Conservation (phyloP, 2,329 filamentous ascomycete species). For the Meredithiella fracta region DNA sequence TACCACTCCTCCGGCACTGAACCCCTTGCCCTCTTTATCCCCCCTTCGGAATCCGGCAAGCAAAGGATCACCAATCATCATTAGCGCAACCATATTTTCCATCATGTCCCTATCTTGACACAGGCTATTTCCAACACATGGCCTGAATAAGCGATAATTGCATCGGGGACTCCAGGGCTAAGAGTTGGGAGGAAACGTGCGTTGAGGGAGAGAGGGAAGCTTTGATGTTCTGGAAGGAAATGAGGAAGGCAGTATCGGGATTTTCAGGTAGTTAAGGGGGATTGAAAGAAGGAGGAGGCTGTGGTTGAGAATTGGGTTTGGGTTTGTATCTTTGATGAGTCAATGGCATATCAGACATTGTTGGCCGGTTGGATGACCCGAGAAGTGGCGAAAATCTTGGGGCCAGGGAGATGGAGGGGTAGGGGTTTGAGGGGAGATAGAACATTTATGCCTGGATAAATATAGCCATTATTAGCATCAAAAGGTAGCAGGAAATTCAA, state of each 20-base stretch:
- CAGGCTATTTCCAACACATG: too few species aligned
- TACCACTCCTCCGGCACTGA: too few species aligned
- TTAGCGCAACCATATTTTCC: too few species aligned
- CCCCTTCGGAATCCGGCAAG: too few species aligned
- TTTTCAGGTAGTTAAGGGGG: neutral
- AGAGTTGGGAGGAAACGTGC: too few species aligned
- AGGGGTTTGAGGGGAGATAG: neutral
- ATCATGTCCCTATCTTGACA: too few species aligned
- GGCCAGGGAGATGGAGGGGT: neutral
- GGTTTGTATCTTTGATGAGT: neutral
- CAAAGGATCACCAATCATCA: too few species aligned
- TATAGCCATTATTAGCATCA: neutral
- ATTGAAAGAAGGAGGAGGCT: neutral
- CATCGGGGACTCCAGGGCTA: too few species aligned
- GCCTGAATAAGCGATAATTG: too few species aligned
- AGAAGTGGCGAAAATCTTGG: neutral
- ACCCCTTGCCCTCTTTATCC: too few species aligned
- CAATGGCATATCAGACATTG: neutral
- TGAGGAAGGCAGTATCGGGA: neutral
- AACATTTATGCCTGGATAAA: neutral
- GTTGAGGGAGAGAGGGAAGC: too few species aligned
- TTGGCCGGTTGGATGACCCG: slow-evolving; percentile 2
- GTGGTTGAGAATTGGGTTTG: neutral
- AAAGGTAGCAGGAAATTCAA: neutral
- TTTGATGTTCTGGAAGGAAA: too few species aligned